Conservation (phyloP, 257 asterid species). For the Penstemon barbatus region DNA sequence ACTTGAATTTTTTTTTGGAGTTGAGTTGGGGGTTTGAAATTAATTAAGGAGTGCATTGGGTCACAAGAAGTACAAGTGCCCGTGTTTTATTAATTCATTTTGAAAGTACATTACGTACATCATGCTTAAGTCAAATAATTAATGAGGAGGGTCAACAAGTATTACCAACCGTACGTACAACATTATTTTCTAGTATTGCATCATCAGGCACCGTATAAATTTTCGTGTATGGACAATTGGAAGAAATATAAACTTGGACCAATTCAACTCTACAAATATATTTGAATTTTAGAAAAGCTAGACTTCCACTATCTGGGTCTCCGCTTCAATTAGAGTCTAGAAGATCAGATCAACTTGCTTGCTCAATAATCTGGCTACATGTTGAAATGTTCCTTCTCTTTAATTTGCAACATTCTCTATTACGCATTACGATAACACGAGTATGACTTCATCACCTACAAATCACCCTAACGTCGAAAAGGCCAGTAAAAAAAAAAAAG, state of each 20-base stretch:
- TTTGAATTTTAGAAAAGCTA: too few species aligned
- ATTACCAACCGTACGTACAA: slow-evolving; percentile 9
- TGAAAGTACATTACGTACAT: background rate
- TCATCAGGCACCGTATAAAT: background rate
- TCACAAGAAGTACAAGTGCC: too few species aligned
- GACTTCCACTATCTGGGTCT: too few species aligned
- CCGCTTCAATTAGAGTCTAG: too few species aligned
- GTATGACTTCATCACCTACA: background rate
- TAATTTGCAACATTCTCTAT: too few species aligned
- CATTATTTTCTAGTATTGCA: background rate
- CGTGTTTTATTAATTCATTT: background rate
- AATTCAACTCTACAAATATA: background rate
- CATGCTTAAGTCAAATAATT: background rate
- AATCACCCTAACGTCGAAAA: too few species aligned
- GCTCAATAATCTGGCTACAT: too few species aligned
- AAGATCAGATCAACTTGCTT: too few species aligned
- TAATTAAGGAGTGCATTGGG: background rate
- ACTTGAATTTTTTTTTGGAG: background rate
- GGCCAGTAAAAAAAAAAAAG: background rate
- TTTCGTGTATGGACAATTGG: background rate
- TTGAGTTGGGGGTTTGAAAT: background rate
- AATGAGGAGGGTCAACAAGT: background rate
- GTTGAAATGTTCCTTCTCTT: too few species aligned
- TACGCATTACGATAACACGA: too few species aligned
- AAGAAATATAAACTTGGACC: slow-evolving; percentile 5